Evolutionary conservation across 2,329 filamentous ascomycete genomes (phyloP), one percentile per base, ranked within the genome.

Genomic region (Anisogramma anomala): DNA sequence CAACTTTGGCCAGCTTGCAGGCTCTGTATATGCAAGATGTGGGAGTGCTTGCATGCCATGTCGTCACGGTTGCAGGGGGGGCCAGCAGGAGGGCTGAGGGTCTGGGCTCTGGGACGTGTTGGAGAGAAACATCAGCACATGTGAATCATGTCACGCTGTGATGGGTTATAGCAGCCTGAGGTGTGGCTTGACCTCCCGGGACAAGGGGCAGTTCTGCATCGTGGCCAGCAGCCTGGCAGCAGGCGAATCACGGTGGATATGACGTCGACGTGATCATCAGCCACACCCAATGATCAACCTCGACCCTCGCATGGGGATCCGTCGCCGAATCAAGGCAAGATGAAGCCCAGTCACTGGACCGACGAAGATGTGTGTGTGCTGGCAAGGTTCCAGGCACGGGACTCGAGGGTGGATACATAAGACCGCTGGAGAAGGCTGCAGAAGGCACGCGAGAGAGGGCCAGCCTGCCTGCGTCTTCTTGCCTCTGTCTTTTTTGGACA

Each of bases 11-110:
- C n/a, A n/a, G n/a, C n/a, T n/a, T n/a, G n/a, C n/a, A n/a, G n/a
- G n/a, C n/a, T 50, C 50, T 18, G 30, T 14, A 19, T 11, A 18
- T 6, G 30, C 4, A 18, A 10, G 14, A 19, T 19, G 14, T 25
- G n/a, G 25, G 4, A 9, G 14, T 47, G 14, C 22, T 44, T n/a
- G 14, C 31, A 63, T 14, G 26, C 20, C 6, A 42, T 36, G 13
- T 36, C 7, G 18, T 41, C 36, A 15, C 39, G 6, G 2, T 8
- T 26, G 22, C 35, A 37, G 17, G 35, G 35, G 15, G 8, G 30
- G 14, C 15, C 6, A 32, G 14, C 14, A 23, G 22, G n/a, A n/a
- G n/a, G n/a, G n/a, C n/a, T n/a, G n/a, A 3, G 4, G 8, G 25
- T 27, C 25, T 27, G 25, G 25, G n/a, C 23, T 27, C 25, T 27